These are phyloP conservation scores for Gilbertella persicaria DNA, from an alignment of 371 early-diverging fungal genomes.

Conservation along the genomic window DNA sequence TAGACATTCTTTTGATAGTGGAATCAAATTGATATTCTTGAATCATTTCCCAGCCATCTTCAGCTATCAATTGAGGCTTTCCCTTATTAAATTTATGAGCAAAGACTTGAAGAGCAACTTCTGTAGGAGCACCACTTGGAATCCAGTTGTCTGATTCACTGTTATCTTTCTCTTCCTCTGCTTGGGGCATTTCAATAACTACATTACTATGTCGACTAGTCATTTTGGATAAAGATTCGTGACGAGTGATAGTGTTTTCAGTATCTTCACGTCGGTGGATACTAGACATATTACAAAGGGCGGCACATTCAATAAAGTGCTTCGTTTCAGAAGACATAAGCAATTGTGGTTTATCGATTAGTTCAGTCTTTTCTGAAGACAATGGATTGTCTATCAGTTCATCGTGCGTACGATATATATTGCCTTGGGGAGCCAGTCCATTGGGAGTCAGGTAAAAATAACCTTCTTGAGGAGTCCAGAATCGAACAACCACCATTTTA, in stretches of 20 bases:
- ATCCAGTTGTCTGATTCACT: constrained; percentile 18
- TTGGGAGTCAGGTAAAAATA: constrained; percentile 59
- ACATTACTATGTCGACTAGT: constrained; percentile 20
- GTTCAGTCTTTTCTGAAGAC: not conserved
- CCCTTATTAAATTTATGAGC: constrained; percentile 67
- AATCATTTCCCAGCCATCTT: constrained; percentile 59
- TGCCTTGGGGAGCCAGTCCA: constrained; percentile 66
- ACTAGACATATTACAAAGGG: constrained; percentile 61
- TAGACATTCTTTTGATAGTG: constrained; percentile 80
- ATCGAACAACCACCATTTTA: constrained; percentile 48
- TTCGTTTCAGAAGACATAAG: not conserved
- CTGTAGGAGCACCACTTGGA: constrained; percentile 37
- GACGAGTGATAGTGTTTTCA: not conserved
- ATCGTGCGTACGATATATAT: constrained; percentile 40
- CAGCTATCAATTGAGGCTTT: constrained; percentile 49
- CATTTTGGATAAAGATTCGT: not conserved
- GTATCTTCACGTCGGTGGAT: constrained; percentile 31
- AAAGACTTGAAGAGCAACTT: constrained; percentile 67
- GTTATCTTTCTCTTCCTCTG: constrained; percentile 41
- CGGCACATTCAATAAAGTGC: constrained; percentile 41
- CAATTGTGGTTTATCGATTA: not conserved
- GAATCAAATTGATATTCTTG: constrained; percentile 76
- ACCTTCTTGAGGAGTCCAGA: constrained; percentile 67
- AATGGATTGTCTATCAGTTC: not conserved
- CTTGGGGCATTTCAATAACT: constrained; percentile 39